Conservation (phyloP, 2,329 filamentous ascomycete species). For the Mycocentrospora acerina region DNA sequence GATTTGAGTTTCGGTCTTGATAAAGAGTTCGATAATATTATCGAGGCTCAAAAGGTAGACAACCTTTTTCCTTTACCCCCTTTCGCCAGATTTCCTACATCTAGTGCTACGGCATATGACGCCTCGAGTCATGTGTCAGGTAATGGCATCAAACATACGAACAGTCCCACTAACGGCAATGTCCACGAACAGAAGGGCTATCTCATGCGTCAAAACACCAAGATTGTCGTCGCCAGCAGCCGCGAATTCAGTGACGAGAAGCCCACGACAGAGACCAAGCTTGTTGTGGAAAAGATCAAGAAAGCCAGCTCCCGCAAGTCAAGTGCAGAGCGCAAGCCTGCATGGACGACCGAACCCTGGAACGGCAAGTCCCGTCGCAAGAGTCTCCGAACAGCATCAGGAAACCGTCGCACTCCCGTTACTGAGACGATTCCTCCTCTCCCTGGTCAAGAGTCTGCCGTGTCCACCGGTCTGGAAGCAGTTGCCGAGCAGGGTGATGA, state of each 20-base stretch:
- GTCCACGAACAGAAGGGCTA: slow-evolving; percentile 84
- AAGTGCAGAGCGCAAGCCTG: slow-evolving; percentile 69
- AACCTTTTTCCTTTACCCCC: slow-evolving; percentile 44
- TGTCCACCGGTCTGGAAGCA: slow-evolving; percentile 61
- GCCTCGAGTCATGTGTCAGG: slow-evolving; percentile 26
- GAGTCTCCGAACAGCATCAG: slow-evolving; percentile 60
- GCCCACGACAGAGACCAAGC: slow-evolving; percentile 50
- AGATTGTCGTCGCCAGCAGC: slow-evolving; percentile 87
- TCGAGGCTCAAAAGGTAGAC: slow-evolving; percentile 94
- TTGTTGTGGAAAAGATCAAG: slow-evolving; percentile 45
- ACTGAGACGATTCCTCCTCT: slow-evolving; percentile 73
- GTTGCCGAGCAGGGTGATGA: slow-evolving; percentile 68
- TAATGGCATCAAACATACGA: slow-evolving; percentile 31
- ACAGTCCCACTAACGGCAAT: slow-evolving; percentile 47
- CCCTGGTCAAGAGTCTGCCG: slow-evolving; percentile 84
- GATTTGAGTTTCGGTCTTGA: slow-evolving; percentile 86
- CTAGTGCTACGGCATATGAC: slow-evolving; percentile 17
- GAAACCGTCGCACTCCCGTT: slow-evolving; percentile 60
- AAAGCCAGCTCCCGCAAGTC: slow-evolving; percentile 74
- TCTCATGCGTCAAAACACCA: slow-evolving; percentile 97
- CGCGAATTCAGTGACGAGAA: slow-evolving; percentile 63
- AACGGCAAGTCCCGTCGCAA: slow-evolving; percentile 75
- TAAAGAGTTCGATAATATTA: slow-evolving; percentile 90
- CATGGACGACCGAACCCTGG: slow-evolving; percentile 97
- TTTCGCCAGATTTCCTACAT: slow-evolving; percentile 33